These are phyloP conservation scores for Pestalotiopsis sp. DNA, from an alignment of 2,329 filamentous ascomycete genomes.

Conservation along the genomic window DNA sequence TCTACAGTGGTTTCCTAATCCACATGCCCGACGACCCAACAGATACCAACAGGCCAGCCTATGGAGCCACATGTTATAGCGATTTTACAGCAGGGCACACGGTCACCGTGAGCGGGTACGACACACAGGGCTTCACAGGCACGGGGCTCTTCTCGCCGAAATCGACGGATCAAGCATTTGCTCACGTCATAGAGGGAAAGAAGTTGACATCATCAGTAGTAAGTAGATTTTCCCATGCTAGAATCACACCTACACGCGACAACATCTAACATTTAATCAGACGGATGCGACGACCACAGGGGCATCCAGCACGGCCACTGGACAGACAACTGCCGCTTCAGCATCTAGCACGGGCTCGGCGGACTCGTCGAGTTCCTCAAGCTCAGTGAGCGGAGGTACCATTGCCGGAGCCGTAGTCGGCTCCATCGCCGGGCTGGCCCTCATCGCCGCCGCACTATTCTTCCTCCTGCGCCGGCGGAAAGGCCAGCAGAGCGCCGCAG, in stretches of 20 bases:
- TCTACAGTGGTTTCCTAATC: background rate
- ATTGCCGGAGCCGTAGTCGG: slow-evolving; percentile 23
- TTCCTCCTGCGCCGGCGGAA: slow-evolving; percentile 17
- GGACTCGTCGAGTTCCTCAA: slow-evolving; percentile 1
- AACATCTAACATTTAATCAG: background rate
- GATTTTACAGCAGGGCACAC: slow-evolving; percentile 19
- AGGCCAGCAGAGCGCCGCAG: background rate
- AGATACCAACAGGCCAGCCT: slow-evolving; percentile 23
- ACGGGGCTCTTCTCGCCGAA: slow-evolving; percentile 13
- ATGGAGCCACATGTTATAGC: slow-evolving; percentile 25
- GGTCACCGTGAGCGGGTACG: slow-evolving; percentile 16
- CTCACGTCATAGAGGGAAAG: slow-evolving; percentile 24
- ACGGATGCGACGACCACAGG: background rate
- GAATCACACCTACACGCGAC: background rate
- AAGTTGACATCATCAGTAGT: slow-evolving; percentile 11
- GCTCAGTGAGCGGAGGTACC: slow-evolving; percentile 17
- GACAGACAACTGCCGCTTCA: background rate
- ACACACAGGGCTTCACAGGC: slow-evolving; percentile 12
- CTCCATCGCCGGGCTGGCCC: slow-evolving; percentile 12
- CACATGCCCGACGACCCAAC: slow-evolving; percentile 10
- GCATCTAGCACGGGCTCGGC: background rate
- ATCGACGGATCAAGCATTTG: slow-evolving; percentile 18
- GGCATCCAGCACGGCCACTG: background rate
- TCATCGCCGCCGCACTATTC: slow-evolving; percentile 11
- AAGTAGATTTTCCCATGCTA: background rate